These are phyloP conservation scores for Leccinum imitatum DNA, from an alignment of 768 basidiomycete species.

Conservation along the genomic window DNA sequence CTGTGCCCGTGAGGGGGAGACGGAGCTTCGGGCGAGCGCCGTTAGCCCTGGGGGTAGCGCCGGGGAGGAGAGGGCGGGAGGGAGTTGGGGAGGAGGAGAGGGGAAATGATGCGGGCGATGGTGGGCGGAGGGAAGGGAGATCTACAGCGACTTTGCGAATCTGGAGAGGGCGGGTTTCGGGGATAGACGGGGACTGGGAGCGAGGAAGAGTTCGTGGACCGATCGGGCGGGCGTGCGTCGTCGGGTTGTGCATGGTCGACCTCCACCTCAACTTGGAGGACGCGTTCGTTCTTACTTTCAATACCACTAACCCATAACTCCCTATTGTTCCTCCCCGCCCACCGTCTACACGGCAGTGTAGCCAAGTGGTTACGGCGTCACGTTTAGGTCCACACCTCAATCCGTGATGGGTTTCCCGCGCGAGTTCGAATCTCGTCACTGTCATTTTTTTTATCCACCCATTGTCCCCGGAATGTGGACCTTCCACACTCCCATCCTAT, in stretches of 20 bases:
- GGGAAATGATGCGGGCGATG: conserved; percentile 30
- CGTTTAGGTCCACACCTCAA: conserved; percentile 45
- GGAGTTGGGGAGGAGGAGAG: conserved; percentile 33
- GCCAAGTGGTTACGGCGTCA: conserved; percentile 62
- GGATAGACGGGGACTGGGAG: conserved; percentile 42
- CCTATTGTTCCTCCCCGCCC: not conserved
- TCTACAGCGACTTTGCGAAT: conserved; percentile 39
- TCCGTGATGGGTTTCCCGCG: conserved; percentile 59
- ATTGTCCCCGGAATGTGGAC: conserved; percentile 5
- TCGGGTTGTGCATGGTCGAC: conserved; percentile 26
- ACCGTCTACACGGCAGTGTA: conserved; percentile 41
- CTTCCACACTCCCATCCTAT: conserved; percentile 6
- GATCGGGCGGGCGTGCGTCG: conserved; percentile 40
- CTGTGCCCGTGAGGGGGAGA: conserved; percentile 32
- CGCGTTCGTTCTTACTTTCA: conserved; percentile 3
- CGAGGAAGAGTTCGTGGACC: conserved; percentile 50
- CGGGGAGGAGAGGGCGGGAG: conserved; percentile 33
- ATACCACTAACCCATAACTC: not conserved
- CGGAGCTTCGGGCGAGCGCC: conserved; percentile 35
- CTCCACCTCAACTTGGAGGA: not conserved
- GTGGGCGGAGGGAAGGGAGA: conserved; percentile 26
- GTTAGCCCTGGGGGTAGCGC: conserved; percentile 28
- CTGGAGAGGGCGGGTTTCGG: conserved; percentile 40
- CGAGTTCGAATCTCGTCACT: conserved; percentile 63
- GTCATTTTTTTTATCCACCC: conserved; percentile 33